phyloP scores from a whole-genome alignment of 2,329 filamentous ascomycete genomes.

The Talaromyces islandicus region DNA sequence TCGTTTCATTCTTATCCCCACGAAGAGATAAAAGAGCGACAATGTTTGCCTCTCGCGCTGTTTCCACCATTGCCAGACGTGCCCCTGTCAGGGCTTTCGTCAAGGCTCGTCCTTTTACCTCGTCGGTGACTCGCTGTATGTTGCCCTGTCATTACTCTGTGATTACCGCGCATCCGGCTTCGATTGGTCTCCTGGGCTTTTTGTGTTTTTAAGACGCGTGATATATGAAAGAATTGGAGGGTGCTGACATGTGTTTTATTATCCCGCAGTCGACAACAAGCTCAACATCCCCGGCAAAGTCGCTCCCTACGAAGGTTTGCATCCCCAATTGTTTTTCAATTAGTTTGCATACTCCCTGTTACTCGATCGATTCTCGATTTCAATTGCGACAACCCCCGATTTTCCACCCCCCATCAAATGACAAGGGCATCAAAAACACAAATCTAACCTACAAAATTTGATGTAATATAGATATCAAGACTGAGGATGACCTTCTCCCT shows the following conservation, averaged over 20 bases:
- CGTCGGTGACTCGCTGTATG: constrained; percentile 42
- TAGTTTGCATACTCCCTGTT: background rate
- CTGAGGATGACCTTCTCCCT: constrained; percentile 72
- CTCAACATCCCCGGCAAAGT: constrained; percentile 38
- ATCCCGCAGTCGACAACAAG: constrained; percentile 26
- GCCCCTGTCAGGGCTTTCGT: constrained; percentile 37
- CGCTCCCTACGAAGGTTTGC: constrained; percentile 40
- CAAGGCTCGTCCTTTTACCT: constrained; percentile 38
- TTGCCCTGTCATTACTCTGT: constrained; percentile 16
- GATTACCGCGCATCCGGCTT: background rate
- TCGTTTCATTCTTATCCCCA: background rate
- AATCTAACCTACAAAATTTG: constrained; percentile 1
- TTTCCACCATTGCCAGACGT: constrained; percentile 41
- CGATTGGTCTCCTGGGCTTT: background rate
- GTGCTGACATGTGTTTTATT: constrained; percentile 1
- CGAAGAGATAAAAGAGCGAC: constrained; percentile 1
- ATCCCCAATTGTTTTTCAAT: background rate
- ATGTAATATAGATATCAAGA: constrained; percentile 65
- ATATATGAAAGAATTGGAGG: background rate
- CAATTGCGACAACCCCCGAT: background rate
- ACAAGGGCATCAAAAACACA: background rate
- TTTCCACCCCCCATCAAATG: background rate
- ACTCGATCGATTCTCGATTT: background rate
- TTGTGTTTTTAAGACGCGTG: background rate
- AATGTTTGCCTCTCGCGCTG: constrained; percentile 45